Conservation (phyloP, 1,139 yeast species). For the Martiniozyma asiatica region DNA sequence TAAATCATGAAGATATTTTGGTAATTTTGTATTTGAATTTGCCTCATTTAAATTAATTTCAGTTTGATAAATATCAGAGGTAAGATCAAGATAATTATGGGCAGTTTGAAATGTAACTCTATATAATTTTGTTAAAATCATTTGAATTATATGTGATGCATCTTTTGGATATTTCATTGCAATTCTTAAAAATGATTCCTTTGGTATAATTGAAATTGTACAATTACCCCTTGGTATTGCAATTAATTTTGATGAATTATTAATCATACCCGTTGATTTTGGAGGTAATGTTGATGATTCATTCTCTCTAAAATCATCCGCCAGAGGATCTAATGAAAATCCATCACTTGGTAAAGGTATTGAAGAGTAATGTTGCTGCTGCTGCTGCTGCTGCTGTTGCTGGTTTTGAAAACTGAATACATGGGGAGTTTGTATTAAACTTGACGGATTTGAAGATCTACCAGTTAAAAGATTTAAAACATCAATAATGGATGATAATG, state of each 20-base stretch:
- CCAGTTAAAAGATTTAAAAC: conserved; percentile 62
- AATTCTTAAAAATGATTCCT: conserved; percentile 64
- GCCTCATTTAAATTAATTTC: conserved; percentile 55
- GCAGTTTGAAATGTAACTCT: conserved; percentile 88
- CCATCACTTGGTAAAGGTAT: conserved; percentile 3
- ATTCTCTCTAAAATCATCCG: no score
- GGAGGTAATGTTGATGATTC: not conserved
- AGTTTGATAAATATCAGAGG: conserved; percentile 69
- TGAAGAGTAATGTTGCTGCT: no score
- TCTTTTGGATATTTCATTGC: conserved; percentile 75
- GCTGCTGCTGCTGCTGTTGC: no score
- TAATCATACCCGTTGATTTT: not conserved
- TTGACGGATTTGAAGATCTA: conserved; percentile 14
- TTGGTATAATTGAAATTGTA: conserved; percentile 87
- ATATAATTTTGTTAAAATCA: conserved; percentile 75
- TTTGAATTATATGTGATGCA: conserved; percentile 87
- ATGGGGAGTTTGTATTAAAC: conserved; percentile 9
- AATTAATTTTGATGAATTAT: conserved; percentile 31
- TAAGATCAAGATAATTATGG: conserved; percentile 74
- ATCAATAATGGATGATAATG: conserved; percentile 71
- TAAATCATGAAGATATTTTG: conserved; percentile 37
- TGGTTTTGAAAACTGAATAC: not conserved
- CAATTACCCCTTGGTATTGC: conserved; percentile 57
- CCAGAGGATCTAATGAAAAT: conserved; percentile 2
- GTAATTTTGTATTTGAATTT: conserved; percentile 37